phyloP scores from a whole-genome alignment of 2,329 filamentous ascomycete genomes.

The Fusarium tupiense region DNA sequence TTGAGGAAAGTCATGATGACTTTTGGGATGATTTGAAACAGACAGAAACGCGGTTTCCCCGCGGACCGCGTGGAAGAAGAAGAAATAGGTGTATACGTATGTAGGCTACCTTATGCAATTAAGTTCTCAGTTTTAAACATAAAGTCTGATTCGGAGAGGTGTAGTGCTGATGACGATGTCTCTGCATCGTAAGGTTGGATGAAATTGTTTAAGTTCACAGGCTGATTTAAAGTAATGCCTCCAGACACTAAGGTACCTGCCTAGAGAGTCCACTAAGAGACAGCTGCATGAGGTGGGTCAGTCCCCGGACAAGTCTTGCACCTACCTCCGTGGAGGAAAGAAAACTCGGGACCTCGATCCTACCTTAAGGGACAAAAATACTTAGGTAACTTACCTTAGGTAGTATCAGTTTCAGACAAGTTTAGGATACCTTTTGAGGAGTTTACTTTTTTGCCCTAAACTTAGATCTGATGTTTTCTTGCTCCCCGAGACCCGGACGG shows the following conservation, averaged over 20 bases:
- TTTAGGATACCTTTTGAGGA: too few species aligned
- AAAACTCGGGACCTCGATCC: too few species aligned
- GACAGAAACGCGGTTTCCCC: neutral
- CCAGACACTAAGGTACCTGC: neutral
- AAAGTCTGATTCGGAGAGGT: neutral
- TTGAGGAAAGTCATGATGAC: constrained; percentile 61
- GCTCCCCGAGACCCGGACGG: neutral
- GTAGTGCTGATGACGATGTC: neutral
- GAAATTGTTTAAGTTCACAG: neutral
- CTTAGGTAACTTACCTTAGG: too few species aligned
- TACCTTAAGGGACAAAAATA: too few species aligned
- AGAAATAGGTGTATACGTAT: too few species aligned
- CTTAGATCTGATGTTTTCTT: too few species aligned
- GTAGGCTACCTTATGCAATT: too few species aligned
- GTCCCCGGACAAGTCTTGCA: neutral
- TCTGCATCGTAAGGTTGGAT: neutral
- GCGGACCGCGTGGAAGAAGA: too few species aligned
- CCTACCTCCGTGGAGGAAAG: too few species aligned
- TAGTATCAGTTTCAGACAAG: too few species aligned
- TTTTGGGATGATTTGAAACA: neutral
- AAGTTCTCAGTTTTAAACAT: too few species aligned
- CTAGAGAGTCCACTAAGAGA: neutral
- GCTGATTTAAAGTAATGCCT: constrained; percentile 1
- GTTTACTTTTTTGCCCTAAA: too few species aligned
- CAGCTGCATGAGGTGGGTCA: neutral